Evolutionary conservation across 306 rosid genomes (phyloP).

Genomic region (Rosa multiflora): DNA sequence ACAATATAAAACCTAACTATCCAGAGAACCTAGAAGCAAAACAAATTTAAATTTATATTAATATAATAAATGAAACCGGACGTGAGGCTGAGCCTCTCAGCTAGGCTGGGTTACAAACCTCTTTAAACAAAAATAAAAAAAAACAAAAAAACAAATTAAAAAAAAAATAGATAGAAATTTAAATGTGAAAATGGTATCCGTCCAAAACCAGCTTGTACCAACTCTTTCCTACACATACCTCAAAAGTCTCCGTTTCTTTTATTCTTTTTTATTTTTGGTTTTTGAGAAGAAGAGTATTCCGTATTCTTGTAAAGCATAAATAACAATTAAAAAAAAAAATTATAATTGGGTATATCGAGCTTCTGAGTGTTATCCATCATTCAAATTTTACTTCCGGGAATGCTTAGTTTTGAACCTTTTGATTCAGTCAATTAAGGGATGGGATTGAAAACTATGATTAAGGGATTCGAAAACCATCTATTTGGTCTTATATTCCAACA

Average conservation of each 20-base stretch:
- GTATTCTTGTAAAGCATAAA: neutral
- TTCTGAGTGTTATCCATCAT: too few species aligned
- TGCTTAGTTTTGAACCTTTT: neutral
- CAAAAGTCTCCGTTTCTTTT: neutral
- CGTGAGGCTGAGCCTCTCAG: too few species aligned
- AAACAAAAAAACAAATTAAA: too few species aligned
- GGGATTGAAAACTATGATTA: neutral
- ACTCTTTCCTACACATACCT: neutral
- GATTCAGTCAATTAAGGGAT: neutral
- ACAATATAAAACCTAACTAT: neutral
- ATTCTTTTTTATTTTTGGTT: neutral
- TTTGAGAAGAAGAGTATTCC: neutral
- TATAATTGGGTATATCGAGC: neutral
- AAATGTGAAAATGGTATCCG: neutral
- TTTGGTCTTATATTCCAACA: neutral
- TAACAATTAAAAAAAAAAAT: too few species aligned
- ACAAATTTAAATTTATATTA: too few species aligned
- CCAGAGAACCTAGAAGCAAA: neutral
- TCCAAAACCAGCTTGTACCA: neutral
- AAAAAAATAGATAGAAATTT: neutral
- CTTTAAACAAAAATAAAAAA: too few species aligned
- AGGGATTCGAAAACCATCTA: neutral
- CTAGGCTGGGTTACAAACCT: too few species aligned
- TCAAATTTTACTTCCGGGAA: neutral
- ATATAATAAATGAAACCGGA: too few species aligned